Conservation (phyloP, 225 moss, liverwort and hornwort species). For the Physcomitrellopsis africana region DNA sequence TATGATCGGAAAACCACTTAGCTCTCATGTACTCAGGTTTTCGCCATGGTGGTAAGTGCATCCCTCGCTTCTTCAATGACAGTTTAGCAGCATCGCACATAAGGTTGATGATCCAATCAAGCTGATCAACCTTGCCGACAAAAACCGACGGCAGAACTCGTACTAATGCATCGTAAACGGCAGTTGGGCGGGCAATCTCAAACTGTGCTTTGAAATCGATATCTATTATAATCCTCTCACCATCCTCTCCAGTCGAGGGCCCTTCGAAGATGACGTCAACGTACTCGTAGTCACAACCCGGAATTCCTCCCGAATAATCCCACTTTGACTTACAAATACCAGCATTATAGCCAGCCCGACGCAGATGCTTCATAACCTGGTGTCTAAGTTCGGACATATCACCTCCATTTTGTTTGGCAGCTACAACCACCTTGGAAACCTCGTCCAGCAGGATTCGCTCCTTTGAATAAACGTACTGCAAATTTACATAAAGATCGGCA, state of each 20-base stretch:
- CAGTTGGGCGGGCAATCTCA: constrained; percentile 78
- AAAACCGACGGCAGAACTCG: constrained; percentile 52
- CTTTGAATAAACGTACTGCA: neutral
- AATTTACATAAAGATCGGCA: constrained; percentile 44
- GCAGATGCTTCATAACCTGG: constrained; percentile 55
- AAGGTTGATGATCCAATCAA: constrained; percentile 57
- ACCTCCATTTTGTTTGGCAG: constrained; percentile 3
- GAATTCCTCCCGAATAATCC: constrained; percentile 71
- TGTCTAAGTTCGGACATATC: constrained; percentile 20
- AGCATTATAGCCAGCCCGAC: constrained; percentile 62
- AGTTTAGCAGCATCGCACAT: constrained; percentile 73
- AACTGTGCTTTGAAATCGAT: constrained; percentile 77
- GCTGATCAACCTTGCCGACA: constrained; percentile 60
- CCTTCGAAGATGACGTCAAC: constrained; percentile 55
- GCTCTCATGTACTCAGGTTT: constrained; percentile 77
- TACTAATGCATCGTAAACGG: constrained; percentile 50
- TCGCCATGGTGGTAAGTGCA: constrained; percentile 86
- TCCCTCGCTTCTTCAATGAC: constrained; percentile 75
- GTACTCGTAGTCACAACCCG: constrained; percentile 75
- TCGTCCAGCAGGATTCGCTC: constrained; percentile 47
- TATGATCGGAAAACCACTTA: constrained; percentile 71
- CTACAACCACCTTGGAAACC: constrained; percentile 36
- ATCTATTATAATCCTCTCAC: constrained; percentile 60
- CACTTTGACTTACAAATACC: constrained; percentile 83
- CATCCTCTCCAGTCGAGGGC: constrained; percentile 11